Conservation (phyloP, 2,329 filamentous ascomycete species). For the Fusarium gaditjirri region DNA sequence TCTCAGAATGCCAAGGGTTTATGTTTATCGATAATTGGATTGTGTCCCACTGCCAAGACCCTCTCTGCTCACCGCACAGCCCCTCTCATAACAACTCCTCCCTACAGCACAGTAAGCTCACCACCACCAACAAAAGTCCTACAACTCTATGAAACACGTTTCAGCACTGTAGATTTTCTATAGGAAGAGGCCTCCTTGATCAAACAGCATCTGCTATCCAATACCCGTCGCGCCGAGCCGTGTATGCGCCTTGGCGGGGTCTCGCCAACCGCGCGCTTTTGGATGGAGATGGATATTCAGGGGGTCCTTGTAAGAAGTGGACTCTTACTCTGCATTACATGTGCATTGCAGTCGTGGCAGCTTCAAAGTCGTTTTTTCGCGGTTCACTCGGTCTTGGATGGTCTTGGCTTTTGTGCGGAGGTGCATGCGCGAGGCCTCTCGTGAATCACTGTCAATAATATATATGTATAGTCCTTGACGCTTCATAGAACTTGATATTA, state of each 20-base stretch:
- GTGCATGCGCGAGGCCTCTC: slow-evolving; percentile 32
- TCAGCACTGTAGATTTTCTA: neutral
- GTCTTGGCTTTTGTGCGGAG: slow-evolving; percentile 18
- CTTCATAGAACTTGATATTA: neutral
- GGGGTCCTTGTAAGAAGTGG: slow-evolving; percentile 16
- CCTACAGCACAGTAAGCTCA: neutral
- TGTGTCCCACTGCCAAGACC: slow-evolving; percentile 15
- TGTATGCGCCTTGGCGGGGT: slow-evolving; percentile 18
- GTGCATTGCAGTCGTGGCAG: slow-evolving; percentile 37
- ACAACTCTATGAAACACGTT: neutral
- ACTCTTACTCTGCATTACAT: neutral
- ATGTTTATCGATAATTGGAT: slow-evolving; percentile 4
- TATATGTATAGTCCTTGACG: slow-evolving; percentile 13
- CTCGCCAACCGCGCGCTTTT: neutral
- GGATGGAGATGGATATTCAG: slow-evolving; percentile 2
- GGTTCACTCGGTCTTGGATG: slow-evolving; percentile 34
- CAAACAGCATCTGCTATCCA: neutral
- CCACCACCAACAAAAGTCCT: neutral
- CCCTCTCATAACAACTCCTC: neutral
- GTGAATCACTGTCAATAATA: neutral
- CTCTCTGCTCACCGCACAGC: slow-evolving; percentile 10
- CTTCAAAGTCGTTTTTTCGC: slow-evolving; percentile 17
- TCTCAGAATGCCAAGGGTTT: slow-evolving; percentile 3
- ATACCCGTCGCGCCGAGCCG: slow-evolving; percentile 13
- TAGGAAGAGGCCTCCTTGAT: neutral